Base-by-base conservation (phyloP, 2,329 filamentous ascomycete species). In the Elsinoe necatrix region DNA sequence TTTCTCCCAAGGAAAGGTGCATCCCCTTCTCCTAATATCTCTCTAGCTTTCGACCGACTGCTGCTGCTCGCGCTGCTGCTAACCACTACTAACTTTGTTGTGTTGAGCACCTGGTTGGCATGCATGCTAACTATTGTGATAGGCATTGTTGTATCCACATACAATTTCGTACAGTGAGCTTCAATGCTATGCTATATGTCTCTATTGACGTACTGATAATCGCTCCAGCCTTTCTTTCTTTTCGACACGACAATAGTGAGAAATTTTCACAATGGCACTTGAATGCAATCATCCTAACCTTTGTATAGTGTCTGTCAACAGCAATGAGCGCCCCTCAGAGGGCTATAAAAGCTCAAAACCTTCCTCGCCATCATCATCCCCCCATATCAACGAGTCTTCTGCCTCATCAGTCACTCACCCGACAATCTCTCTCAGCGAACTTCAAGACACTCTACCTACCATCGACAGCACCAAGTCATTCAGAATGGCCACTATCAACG, bases 301-400 rank as follows among this genome's bases (percentile, higher is more conserved):
- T 37, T 52, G 34, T 39, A 7, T 31, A 52, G 48, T 52, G 48
- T 35, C 48, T 14, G 16, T 39, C 29, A 52, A 52, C 18, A 21
- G 20, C n/a, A 37, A 35, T 16, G 20, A 39, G 20, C 29, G 31
- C 29, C 48, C 34, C 6, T 20, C 31, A 21, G 48, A 35, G 31
- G 48, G 48, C 31, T 52, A 21, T 25, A 52, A 52, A 37, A 37
- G 45, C 45, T 50, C 45, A 14, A 52, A 37, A 31, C 29, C 34
- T 11, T 18, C 29, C 20, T 39, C 48, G 16, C n/a, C 48, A 52
- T 23, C 34, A 11, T 52, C 48, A 11, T 52, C 48, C n/a, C 16
- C 45, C 4, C 41, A 25, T 25, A 42, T 42, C 39, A 20, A 20
- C 39, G 39, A 42, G 16, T 47, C 42, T n/a, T 20, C 45, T 18